Evolutionary conservation across 805 yeast species (phyloP).

Genomic region (Isabelozyma rhagii): DNA sequence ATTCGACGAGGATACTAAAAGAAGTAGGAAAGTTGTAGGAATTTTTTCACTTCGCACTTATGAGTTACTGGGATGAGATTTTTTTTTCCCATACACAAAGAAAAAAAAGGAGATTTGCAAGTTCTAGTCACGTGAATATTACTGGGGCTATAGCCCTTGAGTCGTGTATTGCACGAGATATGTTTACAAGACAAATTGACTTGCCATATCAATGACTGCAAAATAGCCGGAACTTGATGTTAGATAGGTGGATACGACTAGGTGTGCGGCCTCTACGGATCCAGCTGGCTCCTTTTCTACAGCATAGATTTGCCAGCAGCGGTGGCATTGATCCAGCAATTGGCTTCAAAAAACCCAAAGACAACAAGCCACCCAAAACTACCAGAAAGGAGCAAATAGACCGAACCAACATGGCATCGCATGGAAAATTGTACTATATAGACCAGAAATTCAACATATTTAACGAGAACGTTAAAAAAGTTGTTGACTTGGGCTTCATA

Average conservation of each 20-base stretch:
- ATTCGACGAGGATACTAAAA: slow-evolving; percentile 53
- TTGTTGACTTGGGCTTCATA: slow-evolving; percentile 37
- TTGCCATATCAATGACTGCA: neutral
- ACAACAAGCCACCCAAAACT: slow-evolving; percentile 3
- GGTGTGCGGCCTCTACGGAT: neutral
- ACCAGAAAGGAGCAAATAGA: slow-evolving; percentile 24
- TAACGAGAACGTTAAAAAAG: slow-evolving; percentile 21
- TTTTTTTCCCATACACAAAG: neutral
- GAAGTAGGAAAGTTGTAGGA: neutral
- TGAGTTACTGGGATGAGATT: neutral
- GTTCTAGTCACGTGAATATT: neutral
- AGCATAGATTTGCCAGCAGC: neutral
- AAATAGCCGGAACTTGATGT: neutral
- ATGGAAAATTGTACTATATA: slow-evolving; percentile 23
- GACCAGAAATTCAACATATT: slow-evolving; percentile 27
- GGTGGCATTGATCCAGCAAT: neutral
- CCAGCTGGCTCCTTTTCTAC: too few species aligned
- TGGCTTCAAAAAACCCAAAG: neutral
- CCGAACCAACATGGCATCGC: slow-evolving; percentile 17
- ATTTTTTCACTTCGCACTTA: slow-evolving; percentile 2
- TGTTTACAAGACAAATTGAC: neutral
- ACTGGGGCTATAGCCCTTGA: neutral
- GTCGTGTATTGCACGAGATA: neutral
- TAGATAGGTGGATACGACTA: neutral
- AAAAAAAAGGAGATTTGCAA: neutral